Conservation (phyloP, 23 red algal species). For the Porphyridium purpureum region DNA sequence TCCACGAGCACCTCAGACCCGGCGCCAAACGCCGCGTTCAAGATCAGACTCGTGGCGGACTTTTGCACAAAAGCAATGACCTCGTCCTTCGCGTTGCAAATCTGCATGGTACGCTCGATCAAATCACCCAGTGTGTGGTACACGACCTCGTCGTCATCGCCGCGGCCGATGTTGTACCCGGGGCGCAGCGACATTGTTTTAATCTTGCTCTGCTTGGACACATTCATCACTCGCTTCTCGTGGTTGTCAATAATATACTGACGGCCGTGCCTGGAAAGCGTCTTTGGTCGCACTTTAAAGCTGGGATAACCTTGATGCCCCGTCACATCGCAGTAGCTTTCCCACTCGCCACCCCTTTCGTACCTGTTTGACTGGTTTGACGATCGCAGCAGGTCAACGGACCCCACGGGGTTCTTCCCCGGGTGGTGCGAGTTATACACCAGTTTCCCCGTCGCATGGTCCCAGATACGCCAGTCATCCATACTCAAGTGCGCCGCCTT, state of each 20-base stretch:
- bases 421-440: slow-evolving; percentile 37
- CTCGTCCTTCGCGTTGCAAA: slow-evolving; percentile 36
- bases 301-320: slow-evolving; percentile 10
- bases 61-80: slow-evolving; percentile 43
- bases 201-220: slow-evolving; percentile 31
- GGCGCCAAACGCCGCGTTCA: slow-evolving; percentile 25
- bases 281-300: slow-evolving; percentile 57
- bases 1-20: slow-evolving; percentile 43
- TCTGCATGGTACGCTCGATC: slow-evolving; percentile 17
- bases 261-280: slow-evolving; percentile 31
- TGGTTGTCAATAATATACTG: slow-evolving; percentile 28
- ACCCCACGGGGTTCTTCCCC: slow-evolving; percentile 44
- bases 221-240: slow-evolving; percentile 25
- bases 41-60: slow-evolving; percentile 26
- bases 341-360: slow-evolving; percentile 59
- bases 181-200: slow-evolving; percentile 24
- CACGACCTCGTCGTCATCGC: slow-evolving; percentile 7
- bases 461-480: slow-evolving; percentile 46
- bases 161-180: slow-evolving; percentile 13
- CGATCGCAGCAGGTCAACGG: no score
- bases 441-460: slow-evolving; percentile 8
- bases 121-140: slow-evolving; percentile 31
- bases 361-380: no score
- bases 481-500: slow-evolving; percentile 41
- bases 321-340: slow-evolving; percentile 31